Conservation (phyloP, 2,329 filamentous ascomycete genomes). For the Neoscytalidium dimidiatum region DNA sequence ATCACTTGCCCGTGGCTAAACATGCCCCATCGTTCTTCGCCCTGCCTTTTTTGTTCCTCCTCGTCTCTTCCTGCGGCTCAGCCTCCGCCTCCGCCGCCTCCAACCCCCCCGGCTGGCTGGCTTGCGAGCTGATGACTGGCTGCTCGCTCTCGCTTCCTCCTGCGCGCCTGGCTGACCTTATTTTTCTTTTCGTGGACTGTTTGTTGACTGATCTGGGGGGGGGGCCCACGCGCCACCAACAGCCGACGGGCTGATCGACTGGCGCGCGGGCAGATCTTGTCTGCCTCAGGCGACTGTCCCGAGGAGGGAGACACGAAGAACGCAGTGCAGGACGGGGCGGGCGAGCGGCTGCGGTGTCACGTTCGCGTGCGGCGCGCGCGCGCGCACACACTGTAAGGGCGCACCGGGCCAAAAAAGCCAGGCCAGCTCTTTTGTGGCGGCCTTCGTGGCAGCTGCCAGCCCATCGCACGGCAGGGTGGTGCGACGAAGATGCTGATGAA, state of each 20-base stretch:
- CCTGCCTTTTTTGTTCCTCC: background rate
- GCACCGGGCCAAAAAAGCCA: too few species aligned
- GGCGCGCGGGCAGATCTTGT: constrained; percentile 9
- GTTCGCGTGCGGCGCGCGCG: constrained; percentile 16
- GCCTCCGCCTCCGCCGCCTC: background rate
- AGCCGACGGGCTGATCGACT: constrained; percentile 11
- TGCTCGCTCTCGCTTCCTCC: constrained; percentile 6
- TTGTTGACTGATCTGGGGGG: background rate
- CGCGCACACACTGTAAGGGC: constrained; percentile 16
- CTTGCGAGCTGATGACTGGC: too few species aligned
- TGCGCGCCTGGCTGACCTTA: background rate
- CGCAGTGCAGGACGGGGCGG: too few species aligned
- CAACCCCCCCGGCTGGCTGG: too few species aligned
- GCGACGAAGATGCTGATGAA: constrained; percentile 2
- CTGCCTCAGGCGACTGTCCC: constrained; percentile 10
- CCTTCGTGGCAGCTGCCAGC: constrained; percentile 6
- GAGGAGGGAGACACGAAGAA: constrained; percentile 16
- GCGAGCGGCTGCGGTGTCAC: constrained; percentile 8
- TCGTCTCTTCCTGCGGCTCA: background rate
- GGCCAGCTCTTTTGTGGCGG: too few species aligned
- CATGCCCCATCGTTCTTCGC: background rate
- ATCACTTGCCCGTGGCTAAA: too few species aligned
- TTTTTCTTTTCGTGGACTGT: background rate
- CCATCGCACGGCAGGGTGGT: constrained; percentile 12
- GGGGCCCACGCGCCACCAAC: constrained; percentile 6